These are phyloP conservation scores for Nicotiana paniculata DNA, from an alignment of 257 asterid genomes.

Conservation along the genomic window DNA sequence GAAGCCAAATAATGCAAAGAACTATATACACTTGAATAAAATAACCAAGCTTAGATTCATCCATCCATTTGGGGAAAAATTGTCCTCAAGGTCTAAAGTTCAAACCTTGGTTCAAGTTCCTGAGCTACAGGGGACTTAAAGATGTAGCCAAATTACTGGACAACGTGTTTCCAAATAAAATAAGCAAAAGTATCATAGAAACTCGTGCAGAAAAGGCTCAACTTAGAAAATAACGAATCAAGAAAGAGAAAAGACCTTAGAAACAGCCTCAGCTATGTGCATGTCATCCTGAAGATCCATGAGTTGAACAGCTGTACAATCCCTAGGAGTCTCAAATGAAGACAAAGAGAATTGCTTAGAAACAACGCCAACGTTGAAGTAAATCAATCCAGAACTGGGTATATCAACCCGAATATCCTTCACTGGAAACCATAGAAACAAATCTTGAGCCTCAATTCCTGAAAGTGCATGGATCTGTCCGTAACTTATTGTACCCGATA, in stretches of 20 bases:
- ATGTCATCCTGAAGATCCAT: slow-evolving; percentile 31
- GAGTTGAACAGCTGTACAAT: slow-evolving; percentile 57
- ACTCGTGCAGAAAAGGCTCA: no score
- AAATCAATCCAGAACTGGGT: slow-evolving; percentile 82
- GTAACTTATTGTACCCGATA: slow-evolving; percentile 52
- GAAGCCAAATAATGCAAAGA: background rate
- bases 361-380: slow-evolving; percentile 92
- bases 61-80: background rate
- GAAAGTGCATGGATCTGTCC: slow-evolving; percentile 68
- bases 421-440: slow-evolving; percentile 92
- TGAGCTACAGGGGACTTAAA: no score
- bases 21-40: background rate
- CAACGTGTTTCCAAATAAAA: no score
- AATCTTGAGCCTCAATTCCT: slow-evolving; percentile 84
- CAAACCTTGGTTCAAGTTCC: background rate
- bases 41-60: background rate
- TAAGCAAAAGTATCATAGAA: no score
- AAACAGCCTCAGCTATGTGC: no score
- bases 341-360: slow-evolving; percentile 94
- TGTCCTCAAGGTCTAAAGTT: background rate
- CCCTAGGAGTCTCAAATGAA: slow-evolving; percentile 77
- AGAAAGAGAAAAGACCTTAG: slow-evolving; percentile 36
- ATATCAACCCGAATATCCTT: slow-evolving; percentile 60
- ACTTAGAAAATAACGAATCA: background rate
- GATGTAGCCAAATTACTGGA: no score